phyloP scores from a whole-genome alignment of 768 basidiomycete species.

The Russula dissimulans region DNA sequence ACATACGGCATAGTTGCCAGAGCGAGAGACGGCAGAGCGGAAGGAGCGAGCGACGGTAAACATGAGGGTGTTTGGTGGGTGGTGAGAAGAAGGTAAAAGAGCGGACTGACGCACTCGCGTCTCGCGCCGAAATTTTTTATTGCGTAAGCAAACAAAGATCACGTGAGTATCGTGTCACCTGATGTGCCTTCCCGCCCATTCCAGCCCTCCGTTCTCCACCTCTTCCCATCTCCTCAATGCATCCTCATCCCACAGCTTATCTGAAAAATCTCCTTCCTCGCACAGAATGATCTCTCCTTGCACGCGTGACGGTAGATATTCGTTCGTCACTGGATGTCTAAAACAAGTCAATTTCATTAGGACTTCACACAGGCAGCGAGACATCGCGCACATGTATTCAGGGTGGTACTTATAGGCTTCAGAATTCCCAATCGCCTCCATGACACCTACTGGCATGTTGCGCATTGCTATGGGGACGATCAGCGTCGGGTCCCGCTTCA shows the following conservation, averaged over 20 bases:
- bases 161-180: not conserved
- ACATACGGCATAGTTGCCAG: constrained; percentile 57
- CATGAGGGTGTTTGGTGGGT: constrained; percentile 42
- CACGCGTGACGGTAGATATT: constrained; percentile 41
- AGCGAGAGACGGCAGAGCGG: constrained; percentile 48
- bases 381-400: constrained; percentile 29
- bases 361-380: not conserved
- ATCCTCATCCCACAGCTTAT: constrained; percentile 42
- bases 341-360: not conserved
- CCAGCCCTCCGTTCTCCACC: constrained; percentile 31
- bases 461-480: constrained; percentile 66
- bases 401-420: constrained; percentile 44
- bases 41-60: constrained; percentile 59
- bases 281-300: constrained; percentile 31
- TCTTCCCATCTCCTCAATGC: constrained; percentile 38
- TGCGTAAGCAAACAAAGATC: not conserved
- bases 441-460: constrained; percentile 62
- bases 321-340: constrained; percentile 45
- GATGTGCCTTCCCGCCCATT: constrained; percentile 28
- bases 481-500: constrained; percentile 39
- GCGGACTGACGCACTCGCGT: constrained; percentile 5
- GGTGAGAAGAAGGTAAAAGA: constrained; percentile 23
- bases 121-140: constrained; percentile 6
- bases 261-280: constrained; percentile 30
- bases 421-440: constrained; percentile 44